These are phyloP conservation scores for Backusella tarrabulga DNA, from an alignment of 192 early-diverging fungal species.

Conservation along the genomic window DNA sequence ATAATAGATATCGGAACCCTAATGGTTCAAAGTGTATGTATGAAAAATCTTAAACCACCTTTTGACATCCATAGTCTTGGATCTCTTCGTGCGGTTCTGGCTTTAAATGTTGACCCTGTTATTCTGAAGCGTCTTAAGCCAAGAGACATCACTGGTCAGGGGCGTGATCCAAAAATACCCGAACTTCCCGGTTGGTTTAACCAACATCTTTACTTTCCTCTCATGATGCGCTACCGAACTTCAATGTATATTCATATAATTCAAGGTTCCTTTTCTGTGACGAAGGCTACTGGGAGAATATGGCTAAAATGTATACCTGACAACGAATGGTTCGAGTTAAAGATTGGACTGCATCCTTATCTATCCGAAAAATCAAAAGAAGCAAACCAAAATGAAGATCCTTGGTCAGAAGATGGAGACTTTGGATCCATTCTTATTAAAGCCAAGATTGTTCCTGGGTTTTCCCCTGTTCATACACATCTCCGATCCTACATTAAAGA, in stretches of 20 bases:
- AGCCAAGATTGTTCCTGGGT: conserved; percentile 19
- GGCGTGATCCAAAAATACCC: neutral
- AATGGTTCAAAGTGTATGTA: conserved; percentile 14
- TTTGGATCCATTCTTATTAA: conserved; percentile 5
- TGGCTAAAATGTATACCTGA: conserved; percentile 21
- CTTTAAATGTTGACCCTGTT: conserved; percentile 23
- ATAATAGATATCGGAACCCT: conserved; percentile 26
- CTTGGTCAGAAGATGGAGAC: conserved; percentile 12
- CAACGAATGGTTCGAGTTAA: conserved; percentile 18
- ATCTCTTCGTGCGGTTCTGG: conserved; percentile 3
- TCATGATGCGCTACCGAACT: conserved; percentile 23
- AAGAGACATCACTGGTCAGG: neutral
- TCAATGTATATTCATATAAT: conserved; percentile 18
- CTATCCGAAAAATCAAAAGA: conserved; percentile 17
- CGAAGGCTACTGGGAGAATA: conserved; percentile 11
- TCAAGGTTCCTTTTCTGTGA: neutral
- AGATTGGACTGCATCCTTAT: conserved; percentile 10
- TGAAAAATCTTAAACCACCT: conserved; percentile 8
- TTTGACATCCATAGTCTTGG: neutral
- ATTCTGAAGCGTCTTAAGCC: conserved; percentile 10
- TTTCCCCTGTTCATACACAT: conserved; percentile 21
- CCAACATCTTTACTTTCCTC: conserved; percentile 20
- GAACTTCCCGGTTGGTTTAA: conserved; percentile 5
- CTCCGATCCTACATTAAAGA: conserved; percentile 14
- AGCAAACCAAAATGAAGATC: conserved; percentile 25